Base-by-base conservation (phyloP, 768 basidiomycete species). In the Cystobasidium tubakii region DNA sequence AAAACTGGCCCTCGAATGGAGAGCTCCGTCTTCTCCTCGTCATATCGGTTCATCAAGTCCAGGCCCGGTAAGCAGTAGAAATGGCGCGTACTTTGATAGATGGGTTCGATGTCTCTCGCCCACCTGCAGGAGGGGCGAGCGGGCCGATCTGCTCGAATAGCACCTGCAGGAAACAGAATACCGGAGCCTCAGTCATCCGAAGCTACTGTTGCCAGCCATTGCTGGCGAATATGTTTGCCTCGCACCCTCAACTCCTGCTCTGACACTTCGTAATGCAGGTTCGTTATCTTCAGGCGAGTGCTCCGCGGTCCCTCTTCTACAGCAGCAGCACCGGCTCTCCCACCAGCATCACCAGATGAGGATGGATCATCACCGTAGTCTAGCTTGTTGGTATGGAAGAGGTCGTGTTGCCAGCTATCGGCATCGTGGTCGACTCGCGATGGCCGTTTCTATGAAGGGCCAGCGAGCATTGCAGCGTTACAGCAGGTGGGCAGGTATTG, bases 221-320 rank as follows among this genome's bases (percentile, higher is more conserved):
- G n/a, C 54, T 33, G 15, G 10, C 63, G 31, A 43, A 34, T 13
- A 12, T 21, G 17, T 13, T 65, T 27, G n/a, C 17, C 19, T 3
- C 75, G 34, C 64, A 79, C 79, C 75, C 78, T 76, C 4, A 79
- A 74, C 55, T 79, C 79, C 53, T 75, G 44, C 75, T 79, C 79
- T 39, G 75, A 76, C 7, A 79, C 79, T 43, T 79, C 79, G 64
- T 78, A 79, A 43, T 79, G 79, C 66, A 79, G 31, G 62, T 79
- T 78, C 7, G 43, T 55, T 42, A 79, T 77, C 19, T 74, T 29
- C 10, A 79, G 66, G 27, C 74, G 75, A 7, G 72, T 25, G 34
- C 50, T 77, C 33, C 69, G 53, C 6, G 50, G 66, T 3, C 46
- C 66, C 13, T 53, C 27, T 2, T 53, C 66, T 2, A 15, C 9